These are phyloP conservation scores for Candida sanyiensis DNA, from an alignment of 805 yeast species.

Conservation along the genomic window DNA sequence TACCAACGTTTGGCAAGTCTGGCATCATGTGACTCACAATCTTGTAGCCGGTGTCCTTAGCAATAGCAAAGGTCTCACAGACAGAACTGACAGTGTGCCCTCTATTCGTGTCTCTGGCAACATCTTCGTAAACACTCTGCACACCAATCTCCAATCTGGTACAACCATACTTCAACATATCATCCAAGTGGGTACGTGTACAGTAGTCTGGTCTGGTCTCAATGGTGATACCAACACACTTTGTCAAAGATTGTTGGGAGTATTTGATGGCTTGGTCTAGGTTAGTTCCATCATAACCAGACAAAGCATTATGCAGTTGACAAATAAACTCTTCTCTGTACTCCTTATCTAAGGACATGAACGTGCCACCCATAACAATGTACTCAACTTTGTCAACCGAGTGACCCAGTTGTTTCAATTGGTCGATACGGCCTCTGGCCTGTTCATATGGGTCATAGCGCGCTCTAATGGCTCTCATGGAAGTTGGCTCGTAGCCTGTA, in stretches of 20 bases:
- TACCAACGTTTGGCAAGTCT: constrained; percentile 95
- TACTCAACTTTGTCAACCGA: constrained; percentile 96
- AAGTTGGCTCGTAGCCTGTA: constrained; percentile 97
- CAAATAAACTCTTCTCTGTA: constrained; percentile 88
- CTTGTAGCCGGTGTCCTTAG: constrained; percentile 98
- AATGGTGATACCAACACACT: constrained; percentile 97
- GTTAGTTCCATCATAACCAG: constrained; percentile 84
- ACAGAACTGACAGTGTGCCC: constrained; percentile 97
- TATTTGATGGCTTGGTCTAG: constrained; percentile 86
- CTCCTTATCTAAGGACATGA: constrained; percentile 87
- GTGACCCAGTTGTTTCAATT: constrained; percentile 90
- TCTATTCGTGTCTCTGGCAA: constrained; percentile 95
- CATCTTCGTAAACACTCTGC: constrained; percentile 95
- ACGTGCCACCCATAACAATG: constrained; percentile 98
- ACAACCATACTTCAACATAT: constrained; percentile 94
- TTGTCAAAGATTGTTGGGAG: constrained; percentile 91
- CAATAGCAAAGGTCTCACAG: constrained; percentile 88
- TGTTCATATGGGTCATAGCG: constrained; percentile 98
- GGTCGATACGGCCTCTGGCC: constrained; percentile 96
- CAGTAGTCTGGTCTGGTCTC: constrained; percentile 99
- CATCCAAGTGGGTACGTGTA: constrained; percentile 90
- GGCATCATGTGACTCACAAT: constrained; percentile 99
- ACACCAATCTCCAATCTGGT: constrained; percentile 96
- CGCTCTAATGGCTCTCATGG: constrained; percentile 98
- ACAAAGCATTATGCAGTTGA: constrained; percentile 87